Evolutionary conservation across 306 rosid species (phyloP), one percentile per base, ranked within the genome.

Genomic region (Glycine tomentella): DNA sequence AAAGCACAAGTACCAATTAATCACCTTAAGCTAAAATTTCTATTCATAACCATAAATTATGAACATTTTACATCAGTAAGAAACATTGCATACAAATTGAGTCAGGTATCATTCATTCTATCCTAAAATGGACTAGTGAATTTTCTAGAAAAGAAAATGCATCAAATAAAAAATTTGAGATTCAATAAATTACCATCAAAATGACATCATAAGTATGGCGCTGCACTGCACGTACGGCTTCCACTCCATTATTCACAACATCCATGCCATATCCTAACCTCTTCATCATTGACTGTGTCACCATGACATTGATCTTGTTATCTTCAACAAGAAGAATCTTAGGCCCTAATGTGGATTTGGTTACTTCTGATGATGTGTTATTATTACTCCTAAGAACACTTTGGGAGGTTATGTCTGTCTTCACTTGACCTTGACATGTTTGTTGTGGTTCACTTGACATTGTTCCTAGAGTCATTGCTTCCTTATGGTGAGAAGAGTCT

Each of bases 301-400:
- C 99, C 97, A 96, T 96, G 44, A 96, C 83, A 46, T 93, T 96
- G 70, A 93, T 92, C 88, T 93, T 93, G 88, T 87, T 96, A 81
- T 96, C 99, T 81, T 96, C 98, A 63, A 92, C 99, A 13, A 96
- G 94, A 78, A 96, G 99, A 69, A 96, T 93, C 72, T 80, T 92
- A 7, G 98, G 93, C 65, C 86, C 81, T 66, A 69, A 55, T 33
- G 70, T 10, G 17, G 90, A 50, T 75, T 84, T 83, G 13, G 82
- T 51, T 38, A 56, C 84, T 84, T 87, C 90, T 13, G 72, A 58
- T 15, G 80, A 66, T 17, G 63, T 77, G 68, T 61, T 42, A 48
- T 45, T 79, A 51, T 73, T 80, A 77, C 79, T 81, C 6, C 70
- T 82, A 49, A 48, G 59, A 72, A 59, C 82, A 59, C 83, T 56